These are phyloP conservation scores for Pichia sporocuriosa DNA, from an alignment of 805 yeast species.

Conservation along the genomic window DNA sequence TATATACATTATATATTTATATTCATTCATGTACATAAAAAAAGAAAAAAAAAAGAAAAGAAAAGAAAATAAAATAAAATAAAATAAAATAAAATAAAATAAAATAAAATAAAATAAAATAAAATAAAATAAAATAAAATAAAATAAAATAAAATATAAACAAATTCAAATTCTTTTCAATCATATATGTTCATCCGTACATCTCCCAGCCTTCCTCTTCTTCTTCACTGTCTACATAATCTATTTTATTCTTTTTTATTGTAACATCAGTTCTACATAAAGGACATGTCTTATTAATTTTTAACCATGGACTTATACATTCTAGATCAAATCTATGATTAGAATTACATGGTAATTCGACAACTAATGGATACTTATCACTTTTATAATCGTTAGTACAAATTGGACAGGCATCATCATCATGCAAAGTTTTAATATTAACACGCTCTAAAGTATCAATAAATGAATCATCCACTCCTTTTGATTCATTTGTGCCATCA, in stretches of 20 bases:
- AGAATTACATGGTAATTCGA: constrained; percentile 58
- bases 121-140: not conserved
- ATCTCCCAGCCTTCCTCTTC: constrained; percentile 73
- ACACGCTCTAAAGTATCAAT: constrained; percentile 76
- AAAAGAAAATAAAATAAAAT: too few relatives aligned
- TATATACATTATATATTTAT: too few relatives aligned
- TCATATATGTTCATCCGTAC: constrained; percentile 46
- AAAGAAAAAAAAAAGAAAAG: too few relatives aligned
- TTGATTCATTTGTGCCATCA: constrained; percentile 4
- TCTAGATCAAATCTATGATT: constrained; percentile 81
- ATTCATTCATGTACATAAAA: constrained; percentile 5
- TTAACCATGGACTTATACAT: constrained; percentile 87
- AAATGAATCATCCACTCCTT: constrained; percentile 62
- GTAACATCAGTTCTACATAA: constrained; percentile 72
- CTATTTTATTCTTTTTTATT: constrained; percentile 36
- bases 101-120: too few relatives aligned
- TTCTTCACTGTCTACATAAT: constrained; percentile 43
- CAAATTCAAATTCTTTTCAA: not conserved
- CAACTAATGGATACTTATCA: constrained; percentile 75
- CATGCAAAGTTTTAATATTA: constrained; percentile 31
- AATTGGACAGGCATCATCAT: constrained; percentile 70
- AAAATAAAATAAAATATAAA: not conserved
- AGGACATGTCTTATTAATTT: constrained; percentile 72
- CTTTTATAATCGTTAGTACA: constrained; percentile 68
- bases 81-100: too few relatives aligned